Evolutionary conservation across 352 stramenopile species (phyloP).

Genomic region (Phytophthora vignae): DNA sequence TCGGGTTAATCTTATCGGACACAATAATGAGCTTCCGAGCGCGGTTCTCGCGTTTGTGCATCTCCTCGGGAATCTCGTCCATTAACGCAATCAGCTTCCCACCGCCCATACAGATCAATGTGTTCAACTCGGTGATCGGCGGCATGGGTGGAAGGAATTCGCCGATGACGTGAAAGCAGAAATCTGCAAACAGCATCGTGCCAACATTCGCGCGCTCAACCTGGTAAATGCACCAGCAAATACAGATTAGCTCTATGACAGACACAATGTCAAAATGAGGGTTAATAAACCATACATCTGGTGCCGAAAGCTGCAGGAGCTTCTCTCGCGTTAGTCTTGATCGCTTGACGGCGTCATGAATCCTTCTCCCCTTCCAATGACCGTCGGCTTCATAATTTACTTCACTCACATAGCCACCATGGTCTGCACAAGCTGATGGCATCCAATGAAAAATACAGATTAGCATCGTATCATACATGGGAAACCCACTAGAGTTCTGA

Average conservation of each 20-base stretch:
- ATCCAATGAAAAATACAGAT: slow-evolving; percentile 7
- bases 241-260: slow-evolving; percentile 9
- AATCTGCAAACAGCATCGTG: slow-evolving; percentile 74
- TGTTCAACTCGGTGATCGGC: slow-evolving; percentile 66
- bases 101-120: slow-evolving; percentile 71
- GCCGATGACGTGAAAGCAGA: slow-evolving; percentile 78
- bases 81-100: slow-evolving; percentile 64
- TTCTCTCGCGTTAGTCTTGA: slow-evolving; percentile 53
- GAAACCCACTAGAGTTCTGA: not conserved
- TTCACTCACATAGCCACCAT: slow-evolving; percentile 52
- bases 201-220: slow-evolving; percentile 42
- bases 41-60: slow-evolving; percentile 61
- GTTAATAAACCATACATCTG: slow-evolving; percentile 30
- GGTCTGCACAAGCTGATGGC: slow-evolving; percentile 46
- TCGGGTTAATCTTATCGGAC: slow-evolving; percentile 77
- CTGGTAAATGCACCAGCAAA: slow-evolving; percentile 1
- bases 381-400: slow-evolving; percentile 65
- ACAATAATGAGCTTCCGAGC: slow-evolving; percentile 69
- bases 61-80: slow-evolving; percentile 58
- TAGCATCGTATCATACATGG: not conserved
- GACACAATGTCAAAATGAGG: not conserved
- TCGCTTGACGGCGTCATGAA: slow-evolving; percentile 59
- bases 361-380: slow-evolving; percentile 62
- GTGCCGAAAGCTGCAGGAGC: slow-evolving; percentile 36
- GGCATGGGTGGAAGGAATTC: slow-evolving; percentile 86